Base-by-base conservation (phyloP, 495 filamentous ascomycete genomes). In the Penicillium daleae region DNA sequence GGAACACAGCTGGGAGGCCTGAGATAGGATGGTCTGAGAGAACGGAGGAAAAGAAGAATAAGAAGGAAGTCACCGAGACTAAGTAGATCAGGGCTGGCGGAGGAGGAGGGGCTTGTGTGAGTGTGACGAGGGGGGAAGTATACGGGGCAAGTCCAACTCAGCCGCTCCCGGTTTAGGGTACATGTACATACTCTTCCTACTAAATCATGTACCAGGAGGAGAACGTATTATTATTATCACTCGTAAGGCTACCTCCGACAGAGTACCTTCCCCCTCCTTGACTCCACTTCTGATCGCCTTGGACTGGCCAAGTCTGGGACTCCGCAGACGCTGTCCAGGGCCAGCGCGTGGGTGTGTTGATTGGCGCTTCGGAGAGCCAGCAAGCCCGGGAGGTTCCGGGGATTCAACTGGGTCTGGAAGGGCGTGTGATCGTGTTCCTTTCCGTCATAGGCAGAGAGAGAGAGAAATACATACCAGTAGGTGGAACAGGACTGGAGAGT, bases 311-410 rank as follows among this genome's bases (percentile, higher is more conserved):
- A 57, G 61, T 66, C 58, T 70, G 65, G 67, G 35, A 68, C 62
- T 66, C 60, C 60, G 60, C 60, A 63, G 60, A 58, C 57, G 57
- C 60, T 51, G 32, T 21, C 37, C 64, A 66, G 56, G 51, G 37
- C 62, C 35, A 49, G 66, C 66, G 60, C 68, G 66, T 71, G 68
- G 66, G 66, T 42, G 48, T 37, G 51, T 56, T 71, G 68, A 71
- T 71, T 71, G 68, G 68, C 66, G 59, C 62, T 54, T 69, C 64
- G 67, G 64, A 57, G 65, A 63, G 53, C 33, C 54, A 56, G 22
- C 32, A 42, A 21, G 31, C 46, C 68, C 68, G 66, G 68, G 52
- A 57, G 46, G 46, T 55, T 66, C 66, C 68, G 66, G 68, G 52
- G 35, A 9, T 46, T 46, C 42, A 9, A 46, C 8, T 46, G 42